Evolutionary conservation across 164 flowering plant species (phyloP).

Genomic region (Piper longum): DNA sequence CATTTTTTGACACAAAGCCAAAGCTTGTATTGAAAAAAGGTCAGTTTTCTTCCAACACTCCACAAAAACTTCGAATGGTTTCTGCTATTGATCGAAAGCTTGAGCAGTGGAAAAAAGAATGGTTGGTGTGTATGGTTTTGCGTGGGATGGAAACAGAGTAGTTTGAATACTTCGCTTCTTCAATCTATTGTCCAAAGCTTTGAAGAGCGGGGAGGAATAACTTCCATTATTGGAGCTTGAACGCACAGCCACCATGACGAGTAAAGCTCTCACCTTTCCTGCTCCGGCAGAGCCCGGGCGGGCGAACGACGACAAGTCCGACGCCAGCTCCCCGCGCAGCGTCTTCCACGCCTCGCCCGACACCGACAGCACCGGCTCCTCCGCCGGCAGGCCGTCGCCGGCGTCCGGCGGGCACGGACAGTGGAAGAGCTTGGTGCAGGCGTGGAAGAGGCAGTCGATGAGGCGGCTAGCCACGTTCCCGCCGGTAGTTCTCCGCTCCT

Average conservation of each 20-base stretch:
- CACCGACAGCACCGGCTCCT: neutral
- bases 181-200: no score
- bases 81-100: no score
- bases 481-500: slow-evolving; percentile 8
- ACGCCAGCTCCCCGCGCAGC: neutral
- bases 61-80: no score
- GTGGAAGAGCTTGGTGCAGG: slow-evolving; percentile 40
- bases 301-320: neutral
- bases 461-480: slow-evolving; percentile 45
- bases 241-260: neutral
- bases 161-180: no score
- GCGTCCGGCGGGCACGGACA: slow-evolving; percentile 17
- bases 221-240: neutral
- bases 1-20: no score
- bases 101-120: no score
- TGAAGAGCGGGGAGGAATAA: no score
- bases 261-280: neutral
- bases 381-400: slow-evolving; percentile 5
- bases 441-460: slow-evolving; percentile 40
- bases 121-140: no score
- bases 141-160: no score
- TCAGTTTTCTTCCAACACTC: no score
- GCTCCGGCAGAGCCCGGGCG: neutral
- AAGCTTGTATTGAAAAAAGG: no score
- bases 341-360: neutral